Percentiles rank a stretch among this genome's conserved stretches.
Evolutionary conservation across 305 asterid species (phyloP).

Genomic region (Fraxinus sp.): DNA sequence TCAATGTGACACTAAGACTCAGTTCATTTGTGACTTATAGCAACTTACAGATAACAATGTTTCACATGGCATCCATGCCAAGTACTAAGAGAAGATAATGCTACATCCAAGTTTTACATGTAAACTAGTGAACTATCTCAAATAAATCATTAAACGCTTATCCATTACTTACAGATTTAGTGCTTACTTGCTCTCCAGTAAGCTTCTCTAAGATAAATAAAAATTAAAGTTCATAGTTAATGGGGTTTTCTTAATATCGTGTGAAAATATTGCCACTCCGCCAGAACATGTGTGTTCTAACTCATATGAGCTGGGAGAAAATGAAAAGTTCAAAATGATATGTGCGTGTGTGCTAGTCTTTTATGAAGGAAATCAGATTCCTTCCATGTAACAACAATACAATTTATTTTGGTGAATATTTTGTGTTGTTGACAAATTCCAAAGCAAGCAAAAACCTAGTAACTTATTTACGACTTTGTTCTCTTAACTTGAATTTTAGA

Average conservation of each 20-base stretch:
- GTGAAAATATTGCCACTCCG: neutral
- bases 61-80: neutral
- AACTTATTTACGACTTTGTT: neutral
- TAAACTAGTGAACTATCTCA: neutral
- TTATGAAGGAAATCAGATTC: neutral
- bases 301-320: neutral
- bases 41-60: neutral
- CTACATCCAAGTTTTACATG: neutral
- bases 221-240: neutral
- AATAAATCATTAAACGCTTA: neutral
- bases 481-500: neutral
- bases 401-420: neutral
- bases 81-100: neutral
- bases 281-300: neutral
- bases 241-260: neutral
- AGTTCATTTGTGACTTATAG: neutral
- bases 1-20: neutral
- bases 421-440: neutral
- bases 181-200: neutral
- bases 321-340: too few species aligned
- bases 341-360: neutral
- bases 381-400: neutral
- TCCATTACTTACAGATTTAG: neutral
- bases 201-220: neutral
- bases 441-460: neutral